A percentile compares a stretch with the other conserved stretches of the same genome.
Conservation (phyloP, 495 filamentous ascomycete species). For the Tuber aestivum region DNA sequence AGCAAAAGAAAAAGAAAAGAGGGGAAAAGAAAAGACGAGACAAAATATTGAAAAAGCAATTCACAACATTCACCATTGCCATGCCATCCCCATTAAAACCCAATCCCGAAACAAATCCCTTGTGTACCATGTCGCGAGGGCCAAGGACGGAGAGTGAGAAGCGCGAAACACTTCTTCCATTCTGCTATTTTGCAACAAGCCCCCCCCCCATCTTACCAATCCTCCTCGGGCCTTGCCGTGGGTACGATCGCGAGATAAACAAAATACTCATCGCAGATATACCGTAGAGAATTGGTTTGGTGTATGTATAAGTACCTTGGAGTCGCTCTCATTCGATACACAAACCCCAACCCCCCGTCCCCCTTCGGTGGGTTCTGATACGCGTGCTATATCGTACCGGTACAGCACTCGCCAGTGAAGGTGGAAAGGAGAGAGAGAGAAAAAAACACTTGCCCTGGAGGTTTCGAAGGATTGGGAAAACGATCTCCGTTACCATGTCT, state of each 20-base stretch:
- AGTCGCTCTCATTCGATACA: background rate
- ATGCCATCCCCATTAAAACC: background rate
- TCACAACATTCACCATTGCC: background rate
- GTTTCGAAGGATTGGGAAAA: background rate
- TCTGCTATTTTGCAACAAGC: background rate
- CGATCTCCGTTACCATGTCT: background rate
- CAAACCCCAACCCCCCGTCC: background rate
- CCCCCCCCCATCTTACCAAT: background rate
- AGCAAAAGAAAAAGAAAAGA: background rate
- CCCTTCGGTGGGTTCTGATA: background rate
- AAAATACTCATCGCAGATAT: background rate
- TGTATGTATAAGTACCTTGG: too few species aligned
- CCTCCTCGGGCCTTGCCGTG: background rate
- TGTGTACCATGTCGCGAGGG: background rate
- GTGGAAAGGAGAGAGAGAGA: background rate
- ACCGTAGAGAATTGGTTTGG: background rate
- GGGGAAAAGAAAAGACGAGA: too few species aligned
- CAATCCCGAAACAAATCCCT: background rate
- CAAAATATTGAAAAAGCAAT: background rate
- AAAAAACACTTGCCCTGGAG: background rate
- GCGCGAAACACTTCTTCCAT: background rate
- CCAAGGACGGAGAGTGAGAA: background rate
- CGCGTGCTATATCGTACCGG: too few species aligned
- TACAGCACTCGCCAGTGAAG: background rate
- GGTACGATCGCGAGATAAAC: background rate